phyloP scores from a whole-genome alignment of 1,284 basidiomycete genomes.

The Cutaneotrichosporon sp. region DNA sequence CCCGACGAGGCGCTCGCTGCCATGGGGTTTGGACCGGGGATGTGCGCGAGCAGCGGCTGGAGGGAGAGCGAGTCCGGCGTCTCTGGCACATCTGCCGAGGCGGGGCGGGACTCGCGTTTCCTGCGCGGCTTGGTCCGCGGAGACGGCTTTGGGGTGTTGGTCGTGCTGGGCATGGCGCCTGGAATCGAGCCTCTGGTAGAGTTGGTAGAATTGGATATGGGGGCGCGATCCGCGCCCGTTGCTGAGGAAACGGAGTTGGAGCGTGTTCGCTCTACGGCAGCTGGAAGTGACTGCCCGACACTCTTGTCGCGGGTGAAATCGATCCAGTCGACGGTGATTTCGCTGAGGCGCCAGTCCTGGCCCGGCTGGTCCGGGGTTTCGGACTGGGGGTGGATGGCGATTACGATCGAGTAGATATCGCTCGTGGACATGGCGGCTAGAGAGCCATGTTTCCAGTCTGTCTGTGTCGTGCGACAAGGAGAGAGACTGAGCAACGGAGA shows the following conservation, averaged over 20 bases:
- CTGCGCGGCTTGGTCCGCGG: conserved; percentile 7
- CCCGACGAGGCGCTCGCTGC: conserved; percentile 35
- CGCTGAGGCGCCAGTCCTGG: conserved; percentile 38
- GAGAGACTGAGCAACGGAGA: background rate
- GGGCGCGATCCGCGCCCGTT: too few species aligned
- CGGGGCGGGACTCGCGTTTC: conserved; percentile 1
- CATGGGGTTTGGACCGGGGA: conserved; percentile 40
- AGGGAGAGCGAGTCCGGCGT: conserved; percentile 33
- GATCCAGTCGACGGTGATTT: conserved; percentile 46
- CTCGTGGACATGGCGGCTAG: conserved; percentile 2
- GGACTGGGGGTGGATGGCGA: conserved; percentile 27
- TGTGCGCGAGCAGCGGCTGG: conserved; percentile 44
- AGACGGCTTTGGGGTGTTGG: background rate
- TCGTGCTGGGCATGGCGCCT: conserved; percentile 9
- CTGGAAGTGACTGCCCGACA: conserved; percentile 22
- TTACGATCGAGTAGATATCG: conserved; percentile 34
- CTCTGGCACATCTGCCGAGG: conserved; percentile 5
- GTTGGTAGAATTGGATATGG: background rate
- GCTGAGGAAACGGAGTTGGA: background rate
- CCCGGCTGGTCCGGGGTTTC: conserved; percentile 3
- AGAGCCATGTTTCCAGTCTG: conserved; percentile 1
- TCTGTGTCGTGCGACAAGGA: too few species aligned
- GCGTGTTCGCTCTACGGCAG: background rate
- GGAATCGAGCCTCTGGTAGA: background rate
- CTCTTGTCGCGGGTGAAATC: conserved; percentile 46